phyloP scores from a whole-genome alignment of 305 asterid genomes.

The Nicotiana rustica region DNA sequence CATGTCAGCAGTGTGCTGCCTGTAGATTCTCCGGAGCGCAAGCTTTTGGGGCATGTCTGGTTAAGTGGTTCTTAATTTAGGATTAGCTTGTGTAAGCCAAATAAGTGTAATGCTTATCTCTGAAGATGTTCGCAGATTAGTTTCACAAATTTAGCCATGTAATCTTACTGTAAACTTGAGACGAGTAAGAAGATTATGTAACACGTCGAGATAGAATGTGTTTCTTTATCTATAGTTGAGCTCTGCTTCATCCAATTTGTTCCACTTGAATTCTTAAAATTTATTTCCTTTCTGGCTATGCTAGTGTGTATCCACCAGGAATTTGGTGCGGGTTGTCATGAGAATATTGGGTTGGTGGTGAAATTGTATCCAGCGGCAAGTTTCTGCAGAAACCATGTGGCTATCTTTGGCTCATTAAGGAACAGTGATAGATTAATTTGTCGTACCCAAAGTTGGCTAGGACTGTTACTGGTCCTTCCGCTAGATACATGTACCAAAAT shows the following conservation, averaged over 20 bases:
- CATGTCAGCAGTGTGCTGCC: conserved; percentile 6
- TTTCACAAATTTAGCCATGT: conserved; percentile 20
- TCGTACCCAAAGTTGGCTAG: background rate
- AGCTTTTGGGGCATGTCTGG: conserved; percentile 32
- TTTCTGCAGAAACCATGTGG: conserved; percentile 5
- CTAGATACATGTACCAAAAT: background rate
- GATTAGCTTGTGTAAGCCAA: background rate
- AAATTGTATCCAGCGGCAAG: background rate
- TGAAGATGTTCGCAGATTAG: background rate
- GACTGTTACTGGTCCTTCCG: background rate
- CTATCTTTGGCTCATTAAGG: conserved; percentile 1
- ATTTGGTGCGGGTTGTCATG: conserved; percentile 10
- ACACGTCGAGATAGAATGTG: conserved; percentile 12
- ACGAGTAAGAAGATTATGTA: background rate
- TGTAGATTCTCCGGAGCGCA: conserved; percentile 27
- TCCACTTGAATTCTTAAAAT: background rate
- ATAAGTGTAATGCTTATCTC: conserved; percentile 29
- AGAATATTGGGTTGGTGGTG: background rate
- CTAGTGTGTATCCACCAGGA: conserved; percentile 7
- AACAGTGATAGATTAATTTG: background rate
- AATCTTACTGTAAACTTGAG: conserved; percentile 19
- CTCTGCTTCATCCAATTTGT: conserved; percentile 1
- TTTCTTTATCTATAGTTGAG: conserved; percentile 2
- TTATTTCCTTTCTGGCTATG: background rate
- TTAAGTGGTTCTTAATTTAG: background rate